Evolutionary conservation across 164 flowering plant species (phyloP).

Genomic region (Tinospora cordifolia): DNA sequence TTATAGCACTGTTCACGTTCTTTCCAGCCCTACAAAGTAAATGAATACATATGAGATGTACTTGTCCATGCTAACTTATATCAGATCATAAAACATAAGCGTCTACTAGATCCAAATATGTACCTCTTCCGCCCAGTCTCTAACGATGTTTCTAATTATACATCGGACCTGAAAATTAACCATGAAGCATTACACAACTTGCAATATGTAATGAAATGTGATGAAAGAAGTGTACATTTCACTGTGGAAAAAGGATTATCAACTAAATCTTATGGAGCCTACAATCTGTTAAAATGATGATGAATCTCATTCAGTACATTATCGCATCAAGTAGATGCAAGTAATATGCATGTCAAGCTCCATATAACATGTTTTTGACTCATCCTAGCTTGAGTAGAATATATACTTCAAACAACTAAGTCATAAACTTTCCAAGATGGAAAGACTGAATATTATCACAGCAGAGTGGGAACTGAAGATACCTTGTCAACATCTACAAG

Average conservation of each 20-base stretch:
- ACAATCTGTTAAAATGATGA: not conserved
- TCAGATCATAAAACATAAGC: conserved; percentile 4
- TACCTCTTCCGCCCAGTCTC: conserved; percentile 99
- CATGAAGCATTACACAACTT: not conserved
- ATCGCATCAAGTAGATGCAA: not conserved
- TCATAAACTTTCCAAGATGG: not conserved
- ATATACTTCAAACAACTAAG: not conserved
- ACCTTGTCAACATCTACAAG: conserved; percentile 96
- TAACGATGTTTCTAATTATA: conserved; percentile 80
- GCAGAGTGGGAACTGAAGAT: conserved; percentile 9
- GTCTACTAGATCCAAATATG: conserved; percentile 3
- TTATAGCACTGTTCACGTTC: conserved; percentile 94
- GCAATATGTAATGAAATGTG: not conserved
- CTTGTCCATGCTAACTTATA: not conserved
- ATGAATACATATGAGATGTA: not conserved
- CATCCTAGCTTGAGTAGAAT: not conserved
- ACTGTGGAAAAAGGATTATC: not conserved
- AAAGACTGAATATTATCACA: not conserved
- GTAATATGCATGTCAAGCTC: not conserved
- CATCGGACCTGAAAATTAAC: conserved; percentile 67
- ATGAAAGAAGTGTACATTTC: not conserved
- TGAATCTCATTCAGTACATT: not conserved
- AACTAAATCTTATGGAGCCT: not conserved
- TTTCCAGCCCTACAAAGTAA: conserved; percentile 55
- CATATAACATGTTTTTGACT: not conserved